A percentile compares a stretch with the other conserved stretches of the same genome.
Evolutionary conservation across 2,329 filamentous ascomycete species (phyloP).

Genomic region (Penicillium capsulatum): DNA sequence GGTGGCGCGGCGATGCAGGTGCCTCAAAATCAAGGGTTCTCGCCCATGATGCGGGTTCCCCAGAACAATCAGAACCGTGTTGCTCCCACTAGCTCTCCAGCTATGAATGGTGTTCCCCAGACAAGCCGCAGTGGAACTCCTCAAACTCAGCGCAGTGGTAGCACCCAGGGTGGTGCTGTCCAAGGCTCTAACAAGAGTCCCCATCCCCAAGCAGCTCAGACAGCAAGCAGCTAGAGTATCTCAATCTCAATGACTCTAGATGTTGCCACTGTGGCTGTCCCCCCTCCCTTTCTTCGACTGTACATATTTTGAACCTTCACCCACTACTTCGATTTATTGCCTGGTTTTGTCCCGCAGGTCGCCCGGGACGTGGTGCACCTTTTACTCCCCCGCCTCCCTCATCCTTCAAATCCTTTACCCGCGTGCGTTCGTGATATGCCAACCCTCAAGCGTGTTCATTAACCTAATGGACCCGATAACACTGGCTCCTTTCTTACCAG

Average conservation of each 20-base stretch:
- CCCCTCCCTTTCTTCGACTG: conserved; percentile 24
- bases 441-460: conserved; percentile 15
- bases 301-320: conserved; percentile 29
- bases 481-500: conserved; percentile 22
- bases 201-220: conserved; percentile 40
- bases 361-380: conserved; percentile 15
- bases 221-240: conserved; percentile 32
- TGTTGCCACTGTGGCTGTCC: neutral
- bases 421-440: conserved; percentile 15
- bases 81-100: conserved; percentile 40
- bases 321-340: conserved; percentile 21
- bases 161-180: conserved; percentile 38
- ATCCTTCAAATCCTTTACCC: conserved; percentile 3
- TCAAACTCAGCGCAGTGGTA: conserved; percentile 44
- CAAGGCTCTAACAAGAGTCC: conserved; percentile 42
- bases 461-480: conserved; percentile 18
- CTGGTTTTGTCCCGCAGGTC: conserved; percentile 11
- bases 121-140: conserved; percentile 46
- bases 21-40: conserved; percentile 49
- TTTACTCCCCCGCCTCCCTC: conserved; percentile 8
- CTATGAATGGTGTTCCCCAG: conserved; percentile 43
- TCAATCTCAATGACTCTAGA: neutral
- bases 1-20: conserved; percentile 40
- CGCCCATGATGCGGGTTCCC: conserved; percentile 52
- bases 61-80: conserved; percentile 43